phyloP scores from a whole-genome alignment of 805 yeast species.

The Metschnikowia rubicola region DNA sequence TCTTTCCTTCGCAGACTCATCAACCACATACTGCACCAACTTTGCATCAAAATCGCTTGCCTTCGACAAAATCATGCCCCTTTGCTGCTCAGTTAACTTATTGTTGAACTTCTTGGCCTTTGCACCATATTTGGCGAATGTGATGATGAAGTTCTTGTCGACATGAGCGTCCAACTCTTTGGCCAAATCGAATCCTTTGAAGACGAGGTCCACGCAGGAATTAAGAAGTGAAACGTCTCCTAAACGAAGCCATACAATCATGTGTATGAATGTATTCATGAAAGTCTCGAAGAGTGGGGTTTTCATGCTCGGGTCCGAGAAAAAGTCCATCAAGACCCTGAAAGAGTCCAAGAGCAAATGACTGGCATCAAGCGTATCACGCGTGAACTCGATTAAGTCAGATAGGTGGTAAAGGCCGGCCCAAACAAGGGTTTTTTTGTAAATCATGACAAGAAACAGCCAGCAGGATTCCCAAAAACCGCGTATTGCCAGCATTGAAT shows the following conservation, averaged over 20 bases:
- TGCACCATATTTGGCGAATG: conserved; percentile 61
- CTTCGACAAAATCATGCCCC: conserved; percentile 56
- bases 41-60: conserved; percentile 54
- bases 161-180: conserved; percentile 48
- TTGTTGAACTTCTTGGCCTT: conserved; percentile 67
- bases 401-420: conserved; percentile 56
- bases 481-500: conserved; percentile 22
- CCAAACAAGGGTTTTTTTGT: conserved; percentile 70
- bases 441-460: conserved; percentile 67
- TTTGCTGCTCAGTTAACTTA: conserved; percentile 64
- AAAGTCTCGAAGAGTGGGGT: conserved; percentile 46
- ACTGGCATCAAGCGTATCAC: conserved; percentile 70
- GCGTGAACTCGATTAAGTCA: conserved; percentile 72
- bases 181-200: conserved; percentile 64
- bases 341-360: conserved; percentile 64
- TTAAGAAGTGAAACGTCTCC: conserved; percentile 73
- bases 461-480: conserved; percentile 70
- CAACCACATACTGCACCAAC: conserved; percentile 50
- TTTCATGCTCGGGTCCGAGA: conserved; percentile 10
- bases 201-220: conserved; percentile 69
- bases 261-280: conserved; percentile 59
- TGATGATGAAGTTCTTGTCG: conserved; percentile 49
- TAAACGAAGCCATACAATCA: conserved; percentile 77
- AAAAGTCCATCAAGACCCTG: conserved; percentile 34
- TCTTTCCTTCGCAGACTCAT: conserved; percentile 24